Base-by-base conservation (phyloP, 257 asterid species). In the Forsythia viridissima region DNA sequence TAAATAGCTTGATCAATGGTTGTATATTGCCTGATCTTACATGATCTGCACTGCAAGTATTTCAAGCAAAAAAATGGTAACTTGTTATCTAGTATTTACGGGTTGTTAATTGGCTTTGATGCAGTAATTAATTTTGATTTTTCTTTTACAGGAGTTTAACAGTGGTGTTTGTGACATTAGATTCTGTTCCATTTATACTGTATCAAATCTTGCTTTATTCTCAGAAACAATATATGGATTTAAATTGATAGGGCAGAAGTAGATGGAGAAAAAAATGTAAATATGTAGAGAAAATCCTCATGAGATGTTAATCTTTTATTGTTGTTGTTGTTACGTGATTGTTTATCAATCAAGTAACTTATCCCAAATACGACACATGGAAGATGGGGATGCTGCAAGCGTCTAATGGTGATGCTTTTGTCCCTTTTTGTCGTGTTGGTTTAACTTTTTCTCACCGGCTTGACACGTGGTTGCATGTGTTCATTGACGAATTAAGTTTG, bases 11-110 rank as follows among this genome's bases (percentile, higher is more conserved):
- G 76, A 83, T 43, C 52, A 21, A 63, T 24, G 55, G 71, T 42
- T 76, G 13, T 73, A 38, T 44, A 76, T 74, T 66, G 59, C 39
- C 66, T 77, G 70, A 71, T 79, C 77, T 74, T 73, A 37, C 55
- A 24, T 24, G 24, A 24, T 24, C 24, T 24, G 24, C 24, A 24
- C 24, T 24, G 24, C 24, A 24, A 24, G 24, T 24, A 24, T 24
- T 24, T 24, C 24, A 24, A 24, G 24, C 24, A 24, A 24, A 24
- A 24, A 24, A 24, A 24, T 24, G 24, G 24, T 24, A 24, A 24
- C 24, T 24, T 24, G 24, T 24, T 24, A 24, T 24, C 24, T 24
- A 24, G 24, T 24, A 63, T 75, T 12, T 6, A 70, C 36, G 8
- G 5, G 63, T 8, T 72, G 80, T 48, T 71, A 61, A 78, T 76